Conservation (phyloP, 2,329 filamentous ascomycete species). For the Exophiala sp. region DNA sequence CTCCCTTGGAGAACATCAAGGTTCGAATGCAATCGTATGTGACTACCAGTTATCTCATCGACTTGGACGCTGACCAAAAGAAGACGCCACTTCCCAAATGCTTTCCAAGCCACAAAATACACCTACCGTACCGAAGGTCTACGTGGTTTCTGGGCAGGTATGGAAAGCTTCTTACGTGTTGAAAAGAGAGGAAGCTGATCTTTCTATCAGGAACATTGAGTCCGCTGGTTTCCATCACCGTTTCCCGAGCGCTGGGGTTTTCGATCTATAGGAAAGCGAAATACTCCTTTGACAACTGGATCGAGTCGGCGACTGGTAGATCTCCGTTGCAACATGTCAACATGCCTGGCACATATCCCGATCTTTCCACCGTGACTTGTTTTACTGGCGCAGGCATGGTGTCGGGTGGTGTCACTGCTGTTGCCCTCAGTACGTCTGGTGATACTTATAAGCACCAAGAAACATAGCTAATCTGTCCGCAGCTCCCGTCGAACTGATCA, state of each 20-base stretch:
- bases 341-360: slow-evolving; percentile 39
- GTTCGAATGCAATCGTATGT: slow-evolving; percentile 47
- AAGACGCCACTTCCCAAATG: slow-evolving; percentile 43
- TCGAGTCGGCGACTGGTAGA: slow-evolving; percentile 38
- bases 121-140: slow-evolving; percentile 44
- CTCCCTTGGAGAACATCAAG: slow-evolving; percentile 45
- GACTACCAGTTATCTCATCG: neutral
- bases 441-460: neutral
- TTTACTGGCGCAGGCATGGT: slow-evolving; percentile 41
- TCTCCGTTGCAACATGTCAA: slow-evolving; percentile 40
- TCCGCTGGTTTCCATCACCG: slow-evolving; percentile 42
- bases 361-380: slow-evolving; percentile 37
- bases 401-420: slow-evolving; percentile 39
- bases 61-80: slow-evolving; percentile 2
- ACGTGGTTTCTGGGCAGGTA: slow-evolving; percentile 45
- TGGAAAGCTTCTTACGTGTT: neutral
- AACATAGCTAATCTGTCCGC: slow-evolving; percentile 1
- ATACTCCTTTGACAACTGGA: slow-evolving; percentile 36
- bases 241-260: slow-evolving; percentile 43
- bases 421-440: slow-evolving; percentile 40
- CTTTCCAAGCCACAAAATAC: slow-evolving; percentile 40
- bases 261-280: slow-evolving; percentile 43
- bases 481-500: slow-evolving; percentile 46
- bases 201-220: slow-evolving; percentile 38
- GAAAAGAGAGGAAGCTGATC: neutral